Base-by-base conservation (phyloP, 2,329 filamentous ascomycete species). In the Aureobasidium vineae region DNA sequence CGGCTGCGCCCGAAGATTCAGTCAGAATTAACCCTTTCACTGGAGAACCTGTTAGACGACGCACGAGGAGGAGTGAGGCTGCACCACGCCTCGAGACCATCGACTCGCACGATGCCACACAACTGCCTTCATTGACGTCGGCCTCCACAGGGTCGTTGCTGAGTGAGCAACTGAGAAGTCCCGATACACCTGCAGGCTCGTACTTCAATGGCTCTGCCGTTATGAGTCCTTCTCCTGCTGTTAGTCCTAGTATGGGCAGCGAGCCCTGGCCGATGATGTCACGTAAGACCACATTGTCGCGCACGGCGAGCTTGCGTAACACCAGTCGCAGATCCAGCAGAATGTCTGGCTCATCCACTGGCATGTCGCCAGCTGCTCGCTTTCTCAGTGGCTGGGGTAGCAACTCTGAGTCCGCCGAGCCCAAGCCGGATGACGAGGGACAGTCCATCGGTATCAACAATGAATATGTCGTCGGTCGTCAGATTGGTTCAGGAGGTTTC, bases 401-500 rank as follows among this genome's bases (percentile, higher is more conserved):
- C 53, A 72, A 75, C 59, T 66, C 73, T 67, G 64, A 80, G 72
- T 66, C 73, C 73, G 71, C 78, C 73, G 63, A 77, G 72, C 69
- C 77, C 5, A 80, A 86, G 67, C 86, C 86, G 15, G 87, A 90
- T 72, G 85, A 88, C 57, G 87, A 89, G 77, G 87, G 87, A 3
- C 86, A 89, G 73, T 84, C 87, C 68, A 84, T 90, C 54, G 87
- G 86, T 49, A 82, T 81, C 54, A 72, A 80, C 49, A 78, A 83
- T 63, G 85, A 88, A 69, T 90, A 89, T 74, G 85, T 90, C 38
- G 84, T 90, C 61, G 87, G 87, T 56, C 86, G 87, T 70, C 83
- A 86, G 68, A 86, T 90, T 67, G 87, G 86, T 3, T 85, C 81
- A 69, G 87, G 87, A 31, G 87, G 87, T 4, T 89, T 89, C 74